Evolutionary conservation across 2,329 filamentous ascomycete species (phyloP).

Genomic region (Xylaria sp.): DNA sequence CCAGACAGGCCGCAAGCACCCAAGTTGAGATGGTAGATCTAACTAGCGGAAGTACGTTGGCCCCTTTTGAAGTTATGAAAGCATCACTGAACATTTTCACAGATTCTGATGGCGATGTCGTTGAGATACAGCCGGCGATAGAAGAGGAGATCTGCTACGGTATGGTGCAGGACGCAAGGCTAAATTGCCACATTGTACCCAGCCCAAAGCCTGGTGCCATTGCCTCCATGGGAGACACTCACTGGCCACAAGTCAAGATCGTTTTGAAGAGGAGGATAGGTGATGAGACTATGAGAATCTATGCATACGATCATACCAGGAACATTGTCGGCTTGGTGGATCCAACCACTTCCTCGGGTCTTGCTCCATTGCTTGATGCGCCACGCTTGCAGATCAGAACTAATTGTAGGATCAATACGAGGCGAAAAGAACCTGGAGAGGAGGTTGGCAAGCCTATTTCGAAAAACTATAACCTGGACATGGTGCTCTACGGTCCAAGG

Average conservation of each 20-base stretch:
- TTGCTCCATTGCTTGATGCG: conserved; percentile 79
- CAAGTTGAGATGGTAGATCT: conserved; percentile 66
- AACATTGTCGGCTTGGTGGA: conserved; percentile 83
- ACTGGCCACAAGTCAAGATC: conserved; percentile 81
- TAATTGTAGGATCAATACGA: conserved; percentile 75
- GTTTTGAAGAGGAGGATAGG: conserved; percentile 70
- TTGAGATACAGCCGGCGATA: conserved; percentile 67
- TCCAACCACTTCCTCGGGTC: conserved; percentile 69
- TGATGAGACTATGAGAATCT: conserved; percentile 69
- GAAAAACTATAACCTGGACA: conserved; percentile 69
- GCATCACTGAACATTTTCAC: conserved; percentile 45
- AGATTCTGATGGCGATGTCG: conserved; percentile 67
- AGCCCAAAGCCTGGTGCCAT: conserved; percentile 72
- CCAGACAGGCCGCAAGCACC: conserved; percentile 38
- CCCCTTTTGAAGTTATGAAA: conserved; percentile 43
- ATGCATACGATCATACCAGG: conserved; percentile 77
- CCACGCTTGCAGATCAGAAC: conserved; percentile 73
- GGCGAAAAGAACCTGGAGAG: conserved; percentile 73
- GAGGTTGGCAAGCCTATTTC: conserved; percentile 71
- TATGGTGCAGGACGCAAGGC: conserved; percentile 73
- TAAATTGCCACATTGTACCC: conserved; percentile 76
- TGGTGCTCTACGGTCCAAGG: conserved; percentile 83
- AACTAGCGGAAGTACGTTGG: conserved; percentile 59
- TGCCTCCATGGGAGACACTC: conserved; percentile 65
- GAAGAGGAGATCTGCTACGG: conserved; percentile 84